Conservation (phyloP, 1,284 basidiomycete species). For the Ustilago trichophora region DNA sequence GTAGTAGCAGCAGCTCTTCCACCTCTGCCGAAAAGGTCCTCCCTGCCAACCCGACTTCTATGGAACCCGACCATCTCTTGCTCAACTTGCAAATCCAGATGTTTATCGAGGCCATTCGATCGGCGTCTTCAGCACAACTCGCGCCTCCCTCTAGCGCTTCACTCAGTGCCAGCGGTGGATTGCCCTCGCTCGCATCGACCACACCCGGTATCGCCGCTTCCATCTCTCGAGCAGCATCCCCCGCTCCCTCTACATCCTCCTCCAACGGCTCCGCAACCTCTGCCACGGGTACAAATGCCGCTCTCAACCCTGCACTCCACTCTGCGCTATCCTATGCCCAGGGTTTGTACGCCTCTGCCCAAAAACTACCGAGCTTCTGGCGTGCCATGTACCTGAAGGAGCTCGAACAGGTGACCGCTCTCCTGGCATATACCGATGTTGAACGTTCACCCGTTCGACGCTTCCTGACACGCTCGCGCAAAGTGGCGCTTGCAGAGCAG, state of each 20-base stretch:
- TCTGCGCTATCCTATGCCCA: slow-evolving; percentile 54
- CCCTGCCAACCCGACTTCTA: slow-evolving; percentile 58
- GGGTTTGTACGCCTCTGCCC: slow-evolving; percentile 48
- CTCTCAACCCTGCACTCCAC: slow-evolving; percentile 45
- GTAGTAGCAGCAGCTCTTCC: slow-evolving; percentile 3
- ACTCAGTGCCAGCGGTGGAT: slow-evolving; percentile 8
- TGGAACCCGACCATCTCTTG: slow-evolving; percentile 76
- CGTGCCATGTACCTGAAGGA: slow-evolving; percentile 74
- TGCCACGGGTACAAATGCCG: slow-evolving; percentile 18
- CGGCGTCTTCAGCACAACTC: slow-evolving; percentile 60
- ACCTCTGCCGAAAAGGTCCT: slow-evolving; percentile 33
- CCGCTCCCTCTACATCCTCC: slow-evolving; percentile 49
- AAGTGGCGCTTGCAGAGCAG: slow-evolving; percentile 82
- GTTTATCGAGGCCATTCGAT: slow-evolving; percentile 82
- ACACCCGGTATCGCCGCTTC: slow-evolving; percentile 43
- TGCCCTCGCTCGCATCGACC: slow-evolving; percentile 36
- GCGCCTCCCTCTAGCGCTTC: slow-evolving; percentile 3
- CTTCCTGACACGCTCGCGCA: slow-evolving; percentile 78
- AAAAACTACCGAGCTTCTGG: slow-evolving; percentile 50
- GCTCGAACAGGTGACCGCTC: slow-evolving; percentile 75
- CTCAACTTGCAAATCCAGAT: slow-evolving; percentile 83
- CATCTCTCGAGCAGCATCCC: slow-evolving; percentile 51
- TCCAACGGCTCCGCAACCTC: slow-evolving; percentile 48
- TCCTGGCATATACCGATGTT: slow-evolving; percentile 79
- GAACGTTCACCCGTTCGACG: slow-evolving; percentile 75